These are phyloP conservation scores for Eucalyptus brandiana DNA, from an alignment of 345 rosid genomes.

Conservation along the genomic window DNA sequence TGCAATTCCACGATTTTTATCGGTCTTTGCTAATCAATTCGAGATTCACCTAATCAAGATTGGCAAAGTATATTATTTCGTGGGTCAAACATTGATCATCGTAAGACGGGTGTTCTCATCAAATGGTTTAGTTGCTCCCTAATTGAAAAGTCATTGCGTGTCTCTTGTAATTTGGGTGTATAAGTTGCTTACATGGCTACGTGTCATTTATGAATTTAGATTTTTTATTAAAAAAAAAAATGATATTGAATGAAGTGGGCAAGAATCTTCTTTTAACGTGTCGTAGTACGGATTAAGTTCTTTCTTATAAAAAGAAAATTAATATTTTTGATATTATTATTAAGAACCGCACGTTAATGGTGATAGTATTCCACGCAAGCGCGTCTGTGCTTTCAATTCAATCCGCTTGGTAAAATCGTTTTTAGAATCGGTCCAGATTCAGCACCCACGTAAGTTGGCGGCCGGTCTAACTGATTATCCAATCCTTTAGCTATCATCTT, in stretches of 20 bases:
- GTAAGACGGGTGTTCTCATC: background rate
- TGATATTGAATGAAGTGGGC: background rate
- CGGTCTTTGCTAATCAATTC: background rate
- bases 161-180: background rate
- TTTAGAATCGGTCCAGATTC: background rate
- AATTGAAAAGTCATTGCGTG: background rate
- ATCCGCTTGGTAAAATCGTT: background rate
- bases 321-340: background rate
- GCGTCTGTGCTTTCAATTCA: background rate
- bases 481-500: background rate
- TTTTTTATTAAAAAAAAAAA: background rate
- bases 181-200: background rate
- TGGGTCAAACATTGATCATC: background rate
- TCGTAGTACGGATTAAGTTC: rapidly evolving
- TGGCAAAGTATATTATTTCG: background rate
- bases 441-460: background rate
- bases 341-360: background rate
- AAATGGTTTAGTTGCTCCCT: background rate
- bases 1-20: background rate
- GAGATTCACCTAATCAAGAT: background rate
- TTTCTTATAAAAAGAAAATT: background rate
- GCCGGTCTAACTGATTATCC: background rate
- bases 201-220: background rate
- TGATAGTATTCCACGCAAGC: background rate
- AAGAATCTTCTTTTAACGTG: rapidly evolving